Evolutionary conservation across 2,329 filamentous ascomycete genomes (phyloP), one percentile per base, ranked within the genome.

Genomic region (Pseudocercospora crystallina): DNA sequence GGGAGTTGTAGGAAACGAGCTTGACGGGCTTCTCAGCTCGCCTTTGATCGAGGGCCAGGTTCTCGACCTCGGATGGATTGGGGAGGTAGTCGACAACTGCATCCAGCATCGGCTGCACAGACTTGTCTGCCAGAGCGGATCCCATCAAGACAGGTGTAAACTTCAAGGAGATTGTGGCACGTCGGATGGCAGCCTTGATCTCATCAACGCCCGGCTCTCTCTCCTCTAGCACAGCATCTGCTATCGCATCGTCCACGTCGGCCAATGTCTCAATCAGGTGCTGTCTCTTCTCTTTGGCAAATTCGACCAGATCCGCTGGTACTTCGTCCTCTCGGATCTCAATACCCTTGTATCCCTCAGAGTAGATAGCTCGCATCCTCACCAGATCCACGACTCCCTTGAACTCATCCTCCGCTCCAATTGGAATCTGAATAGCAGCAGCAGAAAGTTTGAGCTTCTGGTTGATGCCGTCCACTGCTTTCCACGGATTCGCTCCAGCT

Each of bases 401-500:
- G 69, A 96, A 96, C 57, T 87, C 85, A 69, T 96, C 90, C 72
- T 99, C 94, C 20, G 83, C 78, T 52, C 94, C 94, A 62, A 99
- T 96, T 8, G 94, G 94, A 17, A 99, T 84, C 73, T 99, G 94
- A 37, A 99, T 81, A 13, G 94, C 94, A 10, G 94, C 94, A 31
- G 94, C 94, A 30, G 89, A 85, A 46, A 97, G 86, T 75, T 91
- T 91, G 57, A 99, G 82, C 76, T 99, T 99, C 65, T 85, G 82
- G 76, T 96, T 96, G 79, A 99, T 97, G 75, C 96, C 91, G 35
- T 99, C 92, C 50, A 99, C 85, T 8, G 90, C 91, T 75, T 95
- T 96, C 84, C 91, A 99, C 8, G 94, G 94, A 69, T 99, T 97
- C 59, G 94, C 89, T 53, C 94, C 94, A 87, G 96, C 96, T 60